Conservation (phyloP, 441 rosid species). For the Jatropha podagrica region DNA sequence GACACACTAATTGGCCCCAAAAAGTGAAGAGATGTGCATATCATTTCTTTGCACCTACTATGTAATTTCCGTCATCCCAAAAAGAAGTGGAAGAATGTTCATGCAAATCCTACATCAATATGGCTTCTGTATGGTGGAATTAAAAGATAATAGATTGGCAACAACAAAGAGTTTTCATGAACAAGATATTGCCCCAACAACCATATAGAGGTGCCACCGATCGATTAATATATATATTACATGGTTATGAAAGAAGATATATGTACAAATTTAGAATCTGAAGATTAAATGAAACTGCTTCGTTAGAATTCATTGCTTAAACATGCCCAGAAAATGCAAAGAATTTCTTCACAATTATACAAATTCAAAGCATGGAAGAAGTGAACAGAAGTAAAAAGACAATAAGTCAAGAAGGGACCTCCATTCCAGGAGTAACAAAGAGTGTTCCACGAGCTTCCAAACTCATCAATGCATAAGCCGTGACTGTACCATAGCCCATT, state of each 20-base stretch:
- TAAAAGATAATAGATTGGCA: background rate
- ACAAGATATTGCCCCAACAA: background rate
- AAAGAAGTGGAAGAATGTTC: background rate
- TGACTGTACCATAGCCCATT: conserved; percentile 84
- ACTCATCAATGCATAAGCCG: conserved; percentile 84
- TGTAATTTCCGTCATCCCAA: background rate
- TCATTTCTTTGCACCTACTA: background rate
- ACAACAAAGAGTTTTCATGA: background rate
- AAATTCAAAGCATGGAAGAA: background rate
- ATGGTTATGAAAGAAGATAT: background rate
- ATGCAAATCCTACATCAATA: background rate
- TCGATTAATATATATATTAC: background rate
- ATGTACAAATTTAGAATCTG: background rate
- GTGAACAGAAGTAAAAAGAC: background rate
- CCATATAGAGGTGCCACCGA: background rate
- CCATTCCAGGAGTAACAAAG: conserved; percentile 79
- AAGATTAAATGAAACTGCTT: background rate
- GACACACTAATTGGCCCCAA: background rate
- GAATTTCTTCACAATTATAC: background rate
- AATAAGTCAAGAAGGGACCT: conserved; percentile 42
- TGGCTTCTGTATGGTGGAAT: background rate
- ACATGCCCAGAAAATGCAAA: background rate
- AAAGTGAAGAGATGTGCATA: background rate
- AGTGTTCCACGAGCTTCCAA: conserved; percentile 95
- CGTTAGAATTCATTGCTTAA: background rate